These are phyloP conservation scores for Venturia nashicola DNA, from an alignment of 2,329 filamentous ascomycete genomes.

Conservation along the genomic window DNA sequence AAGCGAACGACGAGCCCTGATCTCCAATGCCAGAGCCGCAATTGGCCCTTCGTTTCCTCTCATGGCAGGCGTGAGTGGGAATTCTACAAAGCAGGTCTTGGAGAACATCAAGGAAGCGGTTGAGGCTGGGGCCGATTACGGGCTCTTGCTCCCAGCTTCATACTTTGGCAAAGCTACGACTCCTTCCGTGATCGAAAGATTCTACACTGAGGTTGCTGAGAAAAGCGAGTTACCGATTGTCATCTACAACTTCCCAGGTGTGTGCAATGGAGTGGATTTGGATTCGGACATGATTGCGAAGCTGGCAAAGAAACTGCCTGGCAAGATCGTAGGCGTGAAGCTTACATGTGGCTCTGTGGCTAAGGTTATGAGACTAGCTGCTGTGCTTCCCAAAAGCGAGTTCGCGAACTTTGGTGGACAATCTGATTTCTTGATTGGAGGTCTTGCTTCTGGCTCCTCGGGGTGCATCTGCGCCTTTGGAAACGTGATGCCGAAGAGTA, in stretches of 20 bases:
- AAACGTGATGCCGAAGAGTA: conserved; percentile 44
- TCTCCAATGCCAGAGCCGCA: conserved; percentile 28
- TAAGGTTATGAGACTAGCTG: conserved; percentile 53
- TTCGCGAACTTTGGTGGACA: conserved; percentile 64
- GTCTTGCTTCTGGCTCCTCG: conserved; percentile 37
- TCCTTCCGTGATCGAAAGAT: conserved; percentile 27
- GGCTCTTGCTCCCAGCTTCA: conserved; percentile 30
- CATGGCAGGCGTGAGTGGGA: conserved; percentile 32
- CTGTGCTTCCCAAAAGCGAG: conserved; percentile 34
- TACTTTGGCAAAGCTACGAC: conserved; percentile 34
- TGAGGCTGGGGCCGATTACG: conserved; percentile 30
- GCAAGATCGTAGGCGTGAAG: conserved; percentile 50
- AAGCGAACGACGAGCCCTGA: conserved; percentile 27
- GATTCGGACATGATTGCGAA: conserved; percentile 51
- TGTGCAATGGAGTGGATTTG: conserved; percentile 54
- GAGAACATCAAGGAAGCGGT: conserved; percentile 31
- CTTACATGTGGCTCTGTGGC: conserved; percentile 64
- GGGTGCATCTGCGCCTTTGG: conserved; percentile 47
- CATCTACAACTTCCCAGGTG: conserved; percentile 63
- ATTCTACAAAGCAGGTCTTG: conserved; percentile 30
- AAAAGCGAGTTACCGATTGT: conserved; percentile 50
- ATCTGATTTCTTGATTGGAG: conserved; percentile 54
- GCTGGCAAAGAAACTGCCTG: conserved; percentile 29
- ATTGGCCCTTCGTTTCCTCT: conserved; percentile 30
- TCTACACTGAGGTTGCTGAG: conserved; percentile 39